Evolutionary conservation across 2,329 filamentous ascomycete genomes (phyloP).

Genomic region (Penicillium sp.): DNA sequence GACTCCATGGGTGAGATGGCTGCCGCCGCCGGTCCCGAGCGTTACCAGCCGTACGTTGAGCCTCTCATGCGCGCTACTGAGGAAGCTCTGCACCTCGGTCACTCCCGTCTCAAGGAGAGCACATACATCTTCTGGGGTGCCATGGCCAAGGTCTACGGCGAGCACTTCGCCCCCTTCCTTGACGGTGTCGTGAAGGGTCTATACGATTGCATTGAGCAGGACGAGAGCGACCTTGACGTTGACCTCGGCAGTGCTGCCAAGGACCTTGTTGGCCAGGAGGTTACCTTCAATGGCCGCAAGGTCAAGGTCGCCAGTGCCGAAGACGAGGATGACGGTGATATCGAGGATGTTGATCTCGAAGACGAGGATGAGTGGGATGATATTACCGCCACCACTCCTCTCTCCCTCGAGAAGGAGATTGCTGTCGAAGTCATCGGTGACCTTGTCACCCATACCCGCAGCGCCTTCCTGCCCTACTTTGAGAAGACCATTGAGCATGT

Average conservation of each 20-base stretch:
- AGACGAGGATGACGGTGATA: conserved; percentile 58
- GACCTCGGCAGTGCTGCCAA: conserved; percentile 70
- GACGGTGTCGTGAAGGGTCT: conserved; percentile 54
- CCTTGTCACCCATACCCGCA: conserved; percentile 81
- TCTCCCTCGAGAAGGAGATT: conserved; percentile 95
- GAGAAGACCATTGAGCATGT: conserved; percentile 83
- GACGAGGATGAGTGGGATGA: conserved; percentile 84
- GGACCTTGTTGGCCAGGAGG: conserved; percentile 71
- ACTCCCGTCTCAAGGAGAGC: conserved; percentile 88
- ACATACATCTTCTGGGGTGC: conserved; percentile 97
- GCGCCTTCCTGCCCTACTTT: conserved; percentile 77
- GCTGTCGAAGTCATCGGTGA: conserved; percentile 93
- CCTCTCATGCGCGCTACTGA: conserved; percentile 90
- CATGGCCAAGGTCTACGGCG: conserved; percentile 88
- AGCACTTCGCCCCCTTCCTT: conserved; percentile 51
- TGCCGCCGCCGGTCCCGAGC: conserved; percentile 75
- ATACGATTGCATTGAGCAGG: conserved; percentile 81
- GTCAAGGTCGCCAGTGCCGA: conserved; percentile 70
- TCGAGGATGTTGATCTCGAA: conserved; percentile 65
- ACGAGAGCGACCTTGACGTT: conserved; percentile 77
- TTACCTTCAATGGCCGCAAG: conserved; percentile 78
- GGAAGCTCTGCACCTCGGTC: conserved; percentile 82
- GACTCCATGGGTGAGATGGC: conserved; percentile 95
- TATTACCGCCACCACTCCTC: conserved; percentile 77
- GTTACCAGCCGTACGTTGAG: conserved; percentile 87